Conservation (phyloP, 805 yeast genomes). For the Teunomyces funiuensis region DNA sequence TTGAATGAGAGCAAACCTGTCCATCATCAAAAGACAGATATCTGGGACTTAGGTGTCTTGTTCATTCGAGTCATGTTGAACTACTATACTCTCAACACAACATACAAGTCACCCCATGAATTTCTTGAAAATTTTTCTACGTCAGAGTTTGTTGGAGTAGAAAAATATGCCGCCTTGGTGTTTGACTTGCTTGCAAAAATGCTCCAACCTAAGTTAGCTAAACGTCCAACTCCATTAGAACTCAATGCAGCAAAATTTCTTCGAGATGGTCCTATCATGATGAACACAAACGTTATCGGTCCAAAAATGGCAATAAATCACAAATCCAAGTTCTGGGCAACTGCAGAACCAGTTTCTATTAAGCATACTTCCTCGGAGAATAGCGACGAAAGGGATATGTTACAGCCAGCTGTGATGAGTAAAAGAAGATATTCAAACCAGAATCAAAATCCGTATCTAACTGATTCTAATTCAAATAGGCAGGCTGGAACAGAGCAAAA, state of each 20-base stretch:
- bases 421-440: constrained; percentile 25
- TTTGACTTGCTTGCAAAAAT: constrained; percentile 65
- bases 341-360: neutral
- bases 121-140: constrained; percentile 26
- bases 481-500: constrained; percentile 8
- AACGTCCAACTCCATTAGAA: constrained; percentile 81
- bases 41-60: constrained; percentile 88
- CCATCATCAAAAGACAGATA: constrained; percentile 80
- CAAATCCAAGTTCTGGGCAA: constrained; percentile 4
- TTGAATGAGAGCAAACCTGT: constrained; percentile 34
- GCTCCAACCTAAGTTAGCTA: constrained; percentile 63
- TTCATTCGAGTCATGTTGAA: constrained; percentile 46
- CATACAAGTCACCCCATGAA: constrained; percentile 48
- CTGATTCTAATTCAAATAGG: constrained; percentile 4
- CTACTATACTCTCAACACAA: constrained; percentile 62
- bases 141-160: constrained; percentile 51
- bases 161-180: constrained; percentile 64
- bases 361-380: neutral
- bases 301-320: neutral
- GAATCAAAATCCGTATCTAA: constrained; percentile 11
- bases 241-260: constrained; percentile 80
- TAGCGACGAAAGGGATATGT: neutral
- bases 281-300: neutral
- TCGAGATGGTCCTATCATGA: constrained; percentile 60
- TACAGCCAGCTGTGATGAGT: neutral